Evolutionary conservation across 2,329 filamentous ascomycete genomes (phyloP), one percentile per base, ranked within the genome.

Genomic region (Diaporthe destruens): DNA sequence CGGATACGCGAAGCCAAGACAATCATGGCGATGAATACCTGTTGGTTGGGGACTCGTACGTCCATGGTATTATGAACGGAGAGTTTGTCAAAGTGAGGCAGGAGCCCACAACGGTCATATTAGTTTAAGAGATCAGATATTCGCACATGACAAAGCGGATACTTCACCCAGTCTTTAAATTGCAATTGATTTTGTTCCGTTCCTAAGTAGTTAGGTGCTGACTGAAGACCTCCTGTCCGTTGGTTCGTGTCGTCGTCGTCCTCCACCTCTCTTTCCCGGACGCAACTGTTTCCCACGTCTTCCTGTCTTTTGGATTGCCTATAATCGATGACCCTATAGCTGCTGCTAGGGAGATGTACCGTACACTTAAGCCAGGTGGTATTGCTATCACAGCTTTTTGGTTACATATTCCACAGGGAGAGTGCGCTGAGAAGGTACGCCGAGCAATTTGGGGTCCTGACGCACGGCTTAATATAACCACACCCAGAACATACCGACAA

Each of bases 321-420:
- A 76, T 76, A 36, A 71, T 77, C 18, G 72, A 71, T 16, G 72
- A 77, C 36, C 74, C 74, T 3, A 69, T 71, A 57, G 71, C 70
- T 6, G 74, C 73, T 7, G 69, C 74, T 20, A 49, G 32, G n/a
- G 73, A 76, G 49, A 73, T 76, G 39, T 71, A 74, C 51, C 75
- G 73, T 51, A 74, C 75, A 0, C 73, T 76, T 14, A 63, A 70
- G 65, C 72, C 74, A 12, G 75, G 75, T 8, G 76, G 75, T 68
- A 76, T 68, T 1, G 72, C 74, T 25, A 47, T 76, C 29, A 76
- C 76, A 11, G 74, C 75, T 11, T 76, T 76, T 67, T 77, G 75
- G 75, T 53, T 77, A 55, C 72, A 74, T n/a, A 75, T 75, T n/a
- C 75, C 74, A 2, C 76, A 76, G 42, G 75, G 74, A 7, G 73